A percentile compares a stretch with the other conserved stretches of the same genome.
Evolutionary conservation across 2,329 filamentous ascomycete species (phyloP).

Genomic region (Monilinia polystroma): DNA sequence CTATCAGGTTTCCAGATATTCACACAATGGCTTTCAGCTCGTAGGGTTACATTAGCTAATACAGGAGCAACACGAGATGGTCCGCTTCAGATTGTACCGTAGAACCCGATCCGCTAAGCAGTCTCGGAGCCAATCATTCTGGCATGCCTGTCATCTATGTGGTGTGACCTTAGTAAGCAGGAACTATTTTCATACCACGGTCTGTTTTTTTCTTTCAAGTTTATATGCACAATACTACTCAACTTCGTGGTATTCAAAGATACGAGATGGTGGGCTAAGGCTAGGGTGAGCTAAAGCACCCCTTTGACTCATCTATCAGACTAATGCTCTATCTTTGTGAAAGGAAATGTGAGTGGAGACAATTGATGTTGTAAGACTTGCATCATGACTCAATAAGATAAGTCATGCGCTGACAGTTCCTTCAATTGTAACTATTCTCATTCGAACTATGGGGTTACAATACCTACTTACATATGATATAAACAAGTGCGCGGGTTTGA

Average conservation of each 20-base stretch:
- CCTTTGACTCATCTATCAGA: neutral
- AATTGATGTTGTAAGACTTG: neutral
- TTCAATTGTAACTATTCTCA: neutral
- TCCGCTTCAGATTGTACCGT: neutral
- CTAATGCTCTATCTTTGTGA: neutral
- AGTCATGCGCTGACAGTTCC: neutral
- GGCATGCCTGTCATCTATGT: neutral
- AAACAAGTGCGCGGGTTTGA: constrained; percentile 5
- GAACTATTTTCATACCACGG: neutral
- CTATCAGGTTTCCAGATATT: neutral
- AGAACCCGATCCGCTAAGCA: neutral
- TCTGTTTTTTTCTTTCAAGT: neutral
- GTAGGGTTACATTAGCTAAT: neutral
- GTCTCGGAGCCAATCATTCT: neutral
- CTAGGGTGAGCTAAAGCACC: neutral
- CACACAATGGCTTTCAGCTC: neutral
- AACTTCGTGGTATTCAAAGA: neutral
- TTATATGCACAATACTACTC: neutral
- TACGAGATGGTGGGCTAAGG: neutral
- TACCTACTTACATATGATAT: neutral
- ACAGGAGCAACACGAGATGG: constrained; percentile 12
- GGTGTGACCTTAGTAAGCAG: neutral
- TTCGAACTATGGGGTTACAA: neutral
- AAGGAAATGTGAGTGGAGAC: neutral
- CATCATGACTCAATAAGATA: neutral